A percentile compares a stretch with the other conserved stretches of the same genome.
Conservation (phyloP, 139 green algal genomes). For the Raphidocelis subcapitata region DNA sequence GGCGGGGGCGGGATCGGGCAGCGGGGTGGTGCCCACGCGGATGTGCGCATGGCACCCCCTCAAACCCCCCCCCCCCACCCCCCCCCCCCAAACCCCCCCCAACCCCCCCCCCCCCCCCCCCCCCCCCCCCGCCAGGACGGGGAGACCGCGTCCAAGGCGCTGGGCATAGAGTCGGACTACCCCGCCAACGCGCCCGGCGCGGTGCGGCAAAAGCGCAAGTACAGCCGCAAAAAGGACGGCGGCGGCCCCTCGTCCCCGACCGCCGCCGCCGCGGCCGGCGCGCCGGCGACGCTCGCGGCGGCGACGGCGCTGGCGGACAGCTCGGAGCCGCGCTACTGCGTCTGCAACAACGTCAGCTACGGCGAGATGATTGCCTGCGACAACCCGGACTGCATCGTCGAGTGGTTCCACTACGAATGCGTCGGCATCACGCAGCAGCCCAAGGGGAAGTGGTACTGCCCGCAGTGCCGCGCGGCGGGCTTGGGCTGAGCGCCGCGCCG, state of each 20-base stretch:
- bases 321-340: constrained; percentile 82
- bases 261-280: neutral
- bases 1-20: too few species aligned
- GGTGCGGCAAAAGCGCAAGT: constrained; percentile 32
- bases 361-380: constrained; percentile 88
- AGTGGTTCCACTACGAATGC: constrained; percentile 94
- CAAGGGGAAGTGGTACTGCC: constrained; percentile 64
- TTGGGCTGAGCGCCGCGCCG: neutral
- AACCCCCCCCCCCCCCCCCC: neutral
- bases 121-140: constrained; percentile 14
- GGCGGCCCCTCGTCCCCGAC: neutral
- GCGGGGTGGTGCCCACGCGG: too few species aligned
- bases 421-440: constrained; percentile 68
- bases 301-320: constrained; percentile 16
- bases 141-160: constrained; percentile 32
- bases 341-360: constrained; percentile 73
- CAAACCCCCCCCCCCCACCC: too few species aligned
- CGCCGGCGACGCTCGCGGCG: neutral
- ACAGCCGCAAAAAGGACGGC: constrained; percentile 12
- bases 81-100: too few species aligned
- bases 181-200: neutral
- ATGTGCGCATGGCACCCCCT: too few species aligned
- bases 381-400: constrained; percentile 81
- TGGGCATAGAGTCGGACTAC: constrained; percentile 18
- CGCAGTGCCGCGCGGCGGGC: constrained; percentile 40